These are phyloP conservation scores for Sclerotinia glacialis DNA, from an alignment of 2,329 filamentous ascomycete species.

Conservation along the genomic window DNA sequence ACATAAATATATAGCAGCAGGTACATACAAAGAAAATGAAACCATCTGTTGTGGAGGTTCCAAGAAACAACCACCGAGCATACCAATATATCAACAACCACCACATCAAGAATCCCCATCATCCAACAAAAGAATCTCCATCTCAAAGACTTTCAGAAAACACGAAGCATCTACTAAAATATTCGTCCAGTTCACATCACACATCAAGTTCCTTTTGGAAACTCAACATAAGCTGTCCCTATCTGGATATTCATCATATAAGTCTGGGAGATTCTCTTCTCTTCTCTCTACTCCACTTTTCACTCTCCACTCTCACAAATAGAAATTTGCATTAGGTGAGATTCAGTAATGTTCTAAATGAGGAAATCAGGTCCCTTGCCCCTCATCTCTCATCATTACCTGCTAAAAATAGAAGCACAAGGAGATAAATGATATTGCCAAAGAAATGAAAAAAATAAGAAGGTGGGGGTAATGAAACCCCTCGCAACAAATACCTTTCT, in stretches of 20 bases:
- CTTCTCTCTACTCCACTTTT: too few relatives aligned
- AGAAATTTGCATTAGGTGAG: background rate
- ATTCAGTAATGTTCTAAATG: background rate
- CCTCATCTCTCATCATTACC: background rate
- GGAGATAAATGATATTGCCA: background rate
- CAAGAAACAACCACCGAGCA: background rate
- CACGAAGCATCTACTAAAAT: conserved; percentile 99
- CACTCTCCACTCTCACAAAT: too few relatives aligned
- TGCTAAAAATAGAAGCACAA: background rate
- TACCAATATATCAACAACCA: background rate
- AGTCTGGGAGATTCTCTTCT: conserved; percentile 28
- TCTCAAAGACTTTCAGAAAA: conserved; percentile 55
- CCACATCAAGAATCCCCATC: too few relatives aligned
- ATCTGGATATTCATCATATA: conserved; percentile 97
- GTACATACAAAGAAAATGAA: background rate
- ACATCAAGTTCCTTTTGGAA: conserved; percentile 50
- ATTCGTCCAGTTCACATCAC: conserved; percentile 92
- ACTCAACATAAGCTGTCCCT: conserved; percentile 96
- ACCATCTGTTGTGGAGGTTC: background rate
- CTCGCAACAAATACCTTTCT: background rate
- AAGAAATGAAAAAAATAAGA: background rate
- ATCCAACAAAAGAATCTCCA: background rate
- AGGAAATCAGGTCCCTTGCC: conserved; percentile 8
- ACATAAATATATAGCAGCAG: too few relatives aligned
- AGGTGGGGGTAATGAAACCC: background rate